Evolutionary conservation across 371 early-diverging fungal genomes (phyloP).

Genomic region (Mucor lusitanicus): DNA sequence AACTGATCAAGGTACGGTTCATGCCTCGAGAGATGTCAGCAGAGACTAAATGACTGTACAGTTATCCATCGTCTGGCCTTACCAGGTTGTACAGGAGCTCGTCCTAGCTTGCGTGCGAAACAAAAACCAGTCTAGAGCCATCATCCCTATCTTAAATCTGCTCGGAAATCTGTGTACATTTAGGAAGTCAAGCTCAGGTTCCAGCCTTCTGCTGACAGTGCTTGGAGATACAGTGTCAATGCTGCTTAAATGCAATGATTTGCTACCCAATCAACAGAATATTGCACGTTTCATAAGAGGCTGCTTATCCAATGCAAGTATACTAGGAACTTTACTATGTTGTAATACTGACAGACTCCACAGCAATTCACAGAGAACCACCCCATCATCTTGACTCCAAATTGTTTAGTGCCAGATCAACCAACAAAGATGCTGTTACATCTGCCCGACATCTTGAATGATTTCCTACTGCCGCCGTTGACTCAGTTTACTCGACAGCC

Average conservation of each 20-base stretch:
- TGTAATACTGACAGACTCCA: no score
- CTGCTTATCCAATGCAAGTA: constrained; percentile 9
- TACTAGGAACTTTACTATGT: no score
- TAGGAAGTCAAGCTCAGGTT: background rate
- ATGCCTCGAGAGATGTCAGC: background rate
- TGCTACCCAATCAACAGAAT: background rate
- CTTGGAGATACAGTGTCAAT: background rate
- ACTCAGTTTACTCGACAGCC: background rate
- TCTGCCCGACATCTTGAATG: background rate
- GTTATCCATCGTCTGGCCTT: constrained; percentile 33
- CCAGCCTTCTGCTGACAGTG: background rate
- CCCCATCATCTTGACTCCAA: constrained; percentile 11
- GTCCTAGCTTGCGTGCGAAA: constrained; percentile 15
- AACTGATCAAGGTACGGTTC: background rate
- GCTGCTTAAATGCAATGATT: background rate
- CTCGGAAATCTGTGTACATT: constrained; percentile 15
- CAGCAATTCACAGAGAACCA: background rate
- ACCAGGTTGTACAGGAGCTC: constrained; percentile 15
- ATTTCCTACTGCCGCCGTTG: background rate
- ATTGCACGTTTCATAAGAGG: constrained; percentile 12
- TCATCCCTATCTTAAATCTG: constrained; percentile 21
- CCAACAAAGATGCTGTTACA: background rate
- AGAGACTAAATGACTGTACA: background rate
- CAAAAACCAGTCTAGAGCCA: constrained; percentile 23
- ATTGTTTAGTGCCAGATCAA: background rate